Evolutionary conservation across 208 protist genomes (phyloP).

Genomic region (Naegleria gruberi): DNA sequence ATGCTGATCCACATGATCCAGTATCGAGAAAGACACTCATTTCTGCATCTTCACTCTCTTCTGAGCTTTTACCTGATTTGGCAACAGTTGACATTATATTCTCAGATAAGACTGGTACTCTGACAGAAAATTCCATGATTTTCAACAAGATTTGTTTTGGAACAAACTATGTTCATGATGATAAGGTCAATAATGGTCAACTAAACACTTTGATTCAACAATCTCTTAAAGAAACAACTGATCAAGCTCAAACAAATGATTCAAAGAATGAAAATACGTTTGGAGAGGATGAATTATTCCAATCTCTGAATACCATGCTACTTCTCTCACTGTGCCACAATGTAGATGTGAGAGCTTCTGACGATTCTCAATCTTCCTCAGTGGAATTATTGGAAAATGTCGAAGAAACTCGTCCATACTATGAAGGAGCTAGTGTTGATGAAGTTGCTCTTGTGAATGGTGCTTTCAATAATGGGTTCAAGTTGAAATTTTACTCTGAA

Average conservation of each 20-base stretch:
- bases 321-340: not conserved
- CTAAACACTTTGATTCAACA: no score
- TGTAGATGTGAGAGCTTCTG: not conserved
- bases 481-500: slow-evolving; percentile 29
- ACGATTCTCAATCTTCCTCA: no score
- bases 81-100: slow-evolving; percentile 72
- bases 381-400: no score
- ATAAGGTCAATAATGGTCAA: not conserved
- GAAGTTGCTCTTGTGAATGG: slow-evolving; percentile 46
- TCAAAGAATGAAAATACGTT: not conserved
- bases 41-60: slow-evolving; percentile 52
- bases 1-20: not conserved
- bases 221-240: not conserved
- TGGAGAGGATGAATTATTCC: not conserved
- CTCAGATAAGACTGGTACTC: slow-evolving; percentile 77
- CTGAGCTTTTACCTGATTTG: slow-evolving; percentile 26
- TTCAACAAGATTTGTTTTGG: slow-evolving; percentile 63
- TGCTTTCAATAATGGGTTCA: slow-evolving; percentile 64
- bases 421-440: not conserved
- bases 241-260: not conserved
- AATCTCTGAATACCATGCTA: not conserved
- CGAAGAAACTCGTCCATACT: not conserved
- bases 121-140: slow-evolving; percentile 80
- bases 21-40: slow-evolving; percentile 32
- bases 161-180: not conserved